Percentiles rank a stretch among this genome's conserved stretches.
Conservation (phyloP, 768 basidiomycete genomes). For the Lyophyllum decastes region DNA sequence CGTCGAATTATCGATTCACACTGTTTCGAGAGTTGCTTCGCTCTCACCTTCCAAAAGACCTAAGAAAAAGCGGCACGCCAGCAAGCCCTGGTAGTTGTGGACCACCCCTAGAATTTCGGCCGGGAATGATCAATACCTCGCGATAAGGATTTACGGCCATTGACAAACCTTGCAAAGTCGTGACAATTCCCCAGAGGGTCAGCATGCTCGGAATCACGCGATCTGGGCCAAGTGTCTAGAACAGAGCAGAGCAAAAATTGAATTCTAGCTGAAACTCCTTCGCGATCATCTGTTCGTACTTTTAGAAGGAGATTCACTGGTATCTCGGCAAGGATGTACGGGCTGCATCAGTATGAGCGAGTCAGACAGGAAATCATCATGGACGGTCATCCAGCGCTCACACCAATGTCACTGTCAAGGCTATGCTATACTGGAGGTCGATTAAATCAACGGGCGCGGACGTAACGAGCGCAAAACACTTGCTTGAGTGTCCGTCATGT, state of each 20-base stretch:
- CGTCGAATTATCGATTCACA: not conserved
- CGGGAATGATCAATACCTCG: not conserved
- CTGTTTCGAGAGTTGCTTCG: not conserved
- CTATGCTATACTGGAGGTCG: slow-evolving; percentile 46
- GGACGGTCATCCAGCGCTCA: not conserved
- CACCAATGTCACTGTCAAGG: slow-evolving; percentile 48
- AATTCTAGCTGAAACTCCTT: not conserved
- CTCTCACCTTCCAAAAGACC: slow-evolving; percentile 48
- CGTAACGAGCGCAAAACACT: not conserved
- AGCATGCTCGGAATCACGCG: slow-evolving; percentile 13
- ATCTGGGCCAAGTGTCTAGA: slow-evolving; percentile 17
- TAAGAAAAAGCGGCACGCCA: slow-evolving; percentile 54
- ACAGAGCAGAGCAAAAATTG: not conserved
- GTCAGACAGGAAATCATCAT: not conserved
- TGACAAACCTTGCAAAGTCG: slow-evolving; percentile 11
- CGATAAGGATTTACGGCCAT: too few species aligned
- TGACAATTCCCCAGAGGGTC: slow-evolving; percentile 7
- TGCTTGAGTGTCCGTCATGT: slow-evolving; percentile 36
- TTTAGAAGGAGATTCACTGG: slow-evolving; percentile 64
- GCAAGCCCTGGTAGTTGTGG: slow-evolving; percentile 41
- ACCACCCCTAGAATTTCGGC: slow-evolving; percentile 41
- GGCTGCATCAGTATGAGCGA: slow-evolving; percentile 12
- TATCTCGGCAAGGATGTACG: slow-evolving; percentile 59
- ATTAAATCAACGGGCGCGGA: not conserved
- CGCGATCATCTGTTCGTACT: slow-evolving; percentile 23